Conservation (phyloP, 2,329 filamentous ascomycete species). For the Phialophora chinensis region DNA sequence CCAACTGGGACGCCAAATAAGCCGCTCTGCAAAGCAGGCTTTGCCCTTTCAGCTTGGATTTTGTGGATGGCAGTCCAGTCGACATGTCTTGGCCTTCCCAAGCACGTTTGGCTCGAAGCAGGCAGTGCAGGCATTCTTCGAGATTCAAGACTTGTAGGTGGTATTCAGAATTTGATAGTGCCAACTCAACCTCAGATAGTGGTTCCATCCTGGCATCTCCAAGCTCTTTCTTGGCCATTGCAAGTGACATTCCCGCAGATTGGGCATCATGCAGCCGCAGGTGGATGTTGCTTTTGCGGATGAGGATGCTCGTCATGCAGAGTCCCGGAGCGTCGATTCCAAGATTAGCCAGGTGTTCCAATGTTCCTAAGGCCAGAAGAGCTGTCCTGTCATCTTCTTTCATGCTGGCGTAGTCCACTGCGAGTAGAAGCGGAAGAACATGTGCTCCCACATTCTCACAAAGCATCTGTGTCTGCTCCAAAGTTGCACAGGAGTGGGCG, state of each 20-base stretch:
- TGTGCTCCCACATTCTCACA: conserved; percentile 60
- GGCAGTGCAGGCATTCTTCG: conserved; percentile 60
- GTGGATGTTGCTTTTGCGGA: conserved; percentile 61
- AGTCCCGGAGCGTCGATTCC: conserved; percentile 47
- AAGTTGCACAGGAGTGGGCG: conserved; percentile 51
- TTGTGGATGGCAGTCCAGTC: conserved; percentile 12
- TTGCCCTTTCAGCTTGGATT: conserved; percentile 26
- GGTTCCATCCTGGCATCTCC: conserved; percentile 49
- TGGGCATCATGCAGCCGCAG: conserved; percentile 66
- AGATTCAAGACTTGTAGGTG: conserved; percentile 69
- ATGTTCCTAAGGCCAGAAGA: conserved; percentile 57
- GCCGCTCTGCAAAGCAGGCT: conserved; percentile 28
- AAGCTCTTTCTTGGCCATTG: conserved; percentile 61
- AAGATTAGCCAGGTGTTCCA: conserved; percentile 57
- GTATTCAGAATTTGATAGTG: conserved; percentile 77
- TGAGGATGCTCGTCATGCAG: conserved; percentile 51
- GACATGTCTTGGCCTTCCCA: conserved; percentile 38
- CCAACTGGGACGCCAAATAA: conserved; percentile 31
- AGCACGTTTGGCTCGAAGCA: conserved; percentile 43
- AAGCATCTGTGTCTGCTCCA: conserved; percentile 49
- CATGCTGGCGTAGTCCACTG: conserved; percentile 64
- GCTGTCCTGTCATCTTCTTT: conserved; percentile 60
- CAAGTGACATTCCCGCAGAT: conserved; percentile 63
- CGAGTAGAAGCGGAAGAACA: conserved; percentile 58
- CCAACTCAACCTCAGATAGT: conserved; percentile 61